Conservation (phyloP, 768 basidiomycete genomes). For the Crassisporium funariophilum region DNA sequence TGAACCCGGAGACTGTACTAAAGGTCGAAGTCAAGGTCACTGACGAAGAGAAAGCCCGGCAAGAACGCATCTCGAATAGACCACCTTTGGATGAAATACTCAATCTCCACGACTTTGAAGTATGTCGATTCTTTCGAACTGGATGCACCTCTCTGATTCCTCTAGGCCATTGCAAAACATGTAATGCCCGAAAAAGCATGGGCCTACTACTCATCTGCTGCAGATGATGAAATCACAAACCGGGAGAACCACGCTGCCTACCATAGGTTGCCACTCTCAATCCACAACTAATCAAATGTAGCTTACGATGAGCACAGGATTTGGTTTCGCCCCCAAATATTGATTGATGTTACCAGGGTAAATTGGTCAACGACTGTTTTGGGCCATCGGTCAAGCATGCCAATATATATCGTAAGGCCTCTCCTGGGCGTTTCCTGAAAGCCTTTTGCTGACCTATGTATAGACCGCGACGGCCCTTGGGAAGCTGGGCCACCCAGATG, state of each 20-base stretch:
- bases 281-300: too few relatives aligned
- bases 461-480: constrained; percentile 82
- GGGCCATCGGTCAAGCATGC: constrained; percentile 48
- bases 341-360: constrained; percentile 84
- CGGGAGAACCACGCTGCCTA: constrained; percentile 92
- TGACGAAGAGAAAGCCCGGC: constrained; percentile 70
- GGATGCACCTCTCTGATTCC: not conserved
- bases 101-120: constrained; percentile 76
- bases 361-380: constrained; percentile 85
- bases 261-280: too few relatives aligned
- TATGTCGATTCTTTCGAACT: not conserved
- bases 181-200: constrained; percentile 88
- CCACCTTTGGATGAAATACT: constrained; percentile 80
- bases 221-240: constrained; percentile 91
- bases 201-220: constrained; percentile 97
- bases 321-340: constrained; percentile 89
- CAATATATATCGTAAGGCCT: constrained; percentile 52
- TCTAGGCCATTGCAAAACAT: constrained; percentile 76
- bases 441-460: too few relatives aligned
- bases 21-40: constrained; percentile 66
- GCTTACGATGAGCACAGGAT: too few relatives aligned
- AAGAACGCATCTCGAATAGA: constrained; percentile 58
- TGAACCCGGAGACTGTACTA: constrained; percentile 69
- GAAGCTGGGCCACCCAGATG: constrained; percentile 96
- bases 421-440: too few relatives aligned